Evolutionary conservation across 2,329 filamentous ascomycete species (phyloP).

Genomic region (Xylariaceae sp.): DNA sequence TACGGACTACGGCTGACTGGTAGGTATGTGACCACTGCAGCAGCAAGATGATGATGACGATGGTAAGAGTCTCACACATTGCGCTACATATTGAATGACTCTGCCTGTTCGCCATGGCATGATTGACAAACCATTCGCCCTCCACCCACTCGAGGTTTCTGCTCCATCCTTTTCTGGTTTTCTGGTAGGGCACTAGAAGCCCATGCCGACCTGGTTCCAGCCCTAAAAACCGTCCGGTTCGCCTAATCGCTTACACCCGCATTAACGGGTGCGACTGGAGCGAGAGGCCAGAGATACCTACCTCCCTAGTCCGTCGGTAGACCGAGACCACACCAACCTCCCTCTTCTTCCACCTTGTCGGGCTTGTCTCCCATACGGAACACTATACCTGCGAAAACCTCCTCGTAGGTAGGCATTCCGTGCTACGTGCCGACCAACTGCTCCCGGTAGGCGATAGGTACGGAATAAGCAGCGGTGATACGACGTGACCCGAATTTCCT

Average conservation of each 20-base stretch:
- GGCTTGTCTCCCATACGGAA: conserved; percentile 3
- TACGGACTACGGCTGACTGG: too few relatives aligned
- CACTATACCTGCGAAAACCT: background rate
- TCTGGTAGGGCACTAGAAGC: background rate
- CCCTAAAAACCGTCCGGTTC: conserved; percentile 8
- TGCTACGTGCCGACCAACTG: too few relatives aligned
- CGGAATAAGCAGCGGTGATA: conserved; percentile 4
- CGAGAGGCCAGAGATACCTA: too few relatives aligned
- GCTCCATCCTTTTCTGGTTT: conserved; percentile 1
- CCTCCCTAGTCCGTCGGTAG: background rate
- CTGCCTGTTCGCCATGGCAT: background rate
- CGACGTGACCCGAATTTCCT: conserved; percentile 39
- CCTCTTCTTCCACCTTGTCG: background rate
- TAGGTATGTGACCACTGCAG: conserved; percentile 2
- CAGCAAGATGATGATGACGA: conserved; percentile 25
- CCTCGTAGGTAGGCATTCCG: too few relatives aligned
- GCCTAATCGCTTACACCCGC: conserved; percentile 4
- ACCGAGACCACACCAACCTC: conserved; percentile 5
- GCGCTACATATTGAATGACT: background rate
- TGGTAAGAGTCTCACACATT: background rate
- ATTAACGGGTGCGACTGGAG: background rate
- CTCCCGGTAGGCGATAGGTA: too few relatives aligned
- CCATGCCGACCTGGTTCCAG: conserved; percentile 1
- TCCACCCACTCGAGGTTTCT: conserved; percentile 15
- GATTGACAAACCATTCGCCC: conserved; percentile 7